A percentile compares a stretch with the other conserved stretches of the same genome.
Evolutionary conservation across 2,329 filamentous ascomycete species (phyloP).

Genomic region (Magnaporthiopsis rhizophila): DNA sequence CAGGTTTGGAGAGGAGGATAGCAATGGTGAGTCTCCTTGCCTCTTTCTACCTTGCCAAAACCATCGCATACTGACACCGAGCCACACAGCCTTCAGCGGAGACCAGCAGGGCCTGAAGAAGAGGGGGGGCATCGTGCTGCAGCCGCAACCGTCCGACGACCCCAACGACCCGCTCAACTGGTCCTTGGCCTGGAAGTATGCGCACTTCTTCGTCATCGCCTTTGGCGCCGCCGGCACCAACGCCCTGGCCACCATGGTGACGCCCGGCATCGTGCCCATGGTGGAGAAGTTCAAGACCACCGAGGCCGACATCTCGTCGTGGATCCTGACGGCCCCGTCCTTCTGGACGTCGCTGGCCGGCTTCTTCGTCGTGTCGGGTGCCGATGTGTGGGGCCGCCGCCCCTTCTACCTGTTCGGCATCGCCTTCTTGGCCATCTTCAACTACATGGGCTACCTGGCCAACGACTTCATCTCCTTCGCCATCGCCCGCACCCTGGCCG

Average conservation of each 20-base stretch:
- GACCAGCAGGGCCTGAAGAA: neutral
- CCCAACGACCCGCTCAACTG: slow-evolving; percentile 82
- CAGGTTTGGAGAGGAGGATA: neutral
- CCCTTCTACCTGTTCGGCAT: slow-evolving; percentile 7
- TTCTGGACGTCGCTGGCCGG: slow-evolving; percentile 10
- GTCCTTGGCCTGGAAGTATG: slow-evolving; percentile 23
- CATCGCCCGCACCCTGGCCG: slow-evolving; percentile 6
- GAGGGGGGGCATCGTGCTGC: slow-evolving; percentile 55
- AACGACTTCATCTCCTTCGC: neutral
- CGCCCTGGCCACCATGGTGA: slow-evolving; percentile 3
- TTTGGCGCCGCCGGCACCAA: slow-evolving; percentile 2
- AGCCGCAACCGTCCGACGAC: slow-evolving; percentile 82
- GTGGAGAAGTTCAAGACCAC: neutral
- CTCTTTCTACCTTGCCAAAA: no score
- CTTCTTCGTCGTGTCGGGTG: slow-evolving; percentile 7
- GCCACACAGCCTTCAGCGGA: neutral
- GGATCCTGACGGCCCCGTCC: slow-evolving; percentile 4
- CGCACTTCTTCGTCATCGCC: slow-evolving; percentile 4
- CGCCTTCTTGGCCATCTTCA: slow-evolving; percentile 2
- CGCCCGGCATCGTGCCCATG: slow-evolving; percentile 5
- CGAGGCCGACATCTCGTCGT: slow-evolving; percentile 1
- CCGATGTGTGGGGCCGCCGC: slow-evolving; percentile 6
- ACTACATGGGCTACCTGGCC: slow-evolving; percentile 5
- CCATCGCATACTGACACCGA: neutral
- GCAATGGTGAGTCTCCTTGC: neutral